Conservation (phyloP, 441 rosid genomes). For the Euphorbia schlechtendalii region DNA sequence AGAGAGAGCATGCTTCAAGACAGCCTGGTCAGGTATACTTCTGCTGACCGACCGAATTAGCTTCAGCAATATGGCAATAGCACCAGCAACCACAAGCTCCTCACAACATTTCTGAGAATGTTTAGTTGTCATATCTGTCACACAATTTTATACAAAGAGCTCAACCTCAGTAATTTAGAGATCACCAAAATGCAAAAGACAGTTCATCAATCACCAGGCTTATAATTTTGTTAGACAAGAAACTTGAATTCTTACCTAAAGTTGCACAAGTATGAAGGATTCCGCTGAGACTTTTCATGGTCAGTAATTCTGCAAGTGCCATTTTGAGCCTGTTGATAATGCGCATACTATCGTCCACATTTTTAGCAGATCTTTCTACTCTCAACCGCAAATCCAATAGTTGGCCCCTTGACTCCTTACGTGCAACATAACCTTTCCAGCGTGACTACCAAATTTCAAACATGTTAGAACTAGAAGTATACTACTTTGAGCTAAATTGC, state of each 20-base stretch:
- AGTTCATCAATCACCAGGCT: no score
- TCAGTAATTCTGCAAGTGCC: conserved; percentile 69
- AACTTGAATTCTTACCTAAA: conserved; percentile 41
- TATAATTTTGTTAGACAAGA: no score
- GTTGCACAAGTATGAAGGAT: conserved; percentile 82
- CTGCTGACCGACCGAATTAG: conserved; percentile 63
- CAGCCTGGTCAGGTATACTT: conserved; percentile 90
- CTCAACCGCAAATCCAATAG: conserved; percentile 56
- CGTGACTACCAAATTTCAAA: conserved; percentile 40
- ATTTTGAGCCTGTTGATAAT: conserved; percentile 67
- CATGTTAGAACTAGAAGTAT: neutral
- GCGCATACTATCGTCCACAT: conserved; percentile 74
- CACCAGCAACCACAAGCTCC: conserved; percentile 85
- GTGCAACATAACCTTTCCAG: conserved; percentile 75
- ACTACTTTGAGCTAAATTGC: neutral
- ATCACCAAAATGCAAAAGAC: no score
- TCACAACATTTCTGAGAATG: conserved; percentile 84
- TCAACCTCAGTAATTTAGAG: neutral
- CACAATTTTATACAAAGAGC: neutral
- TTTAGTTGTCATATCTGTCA: conserved; percentile 62
- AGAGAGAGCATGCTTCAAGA: conserved; percentile 72
- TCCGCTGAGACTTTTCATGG: conserved; percentile 69
- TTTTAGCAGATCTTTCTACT: conserved; percentile 63
- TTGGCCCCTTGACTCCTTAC: conserved; percentile 59
- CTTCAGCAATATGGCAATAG: conserved; percentile 54